phyloP scores from a whole-genome alignment of 2,329 filamentous ascomycete species.

The Phaeomoniella chlamydospora region DNA sequence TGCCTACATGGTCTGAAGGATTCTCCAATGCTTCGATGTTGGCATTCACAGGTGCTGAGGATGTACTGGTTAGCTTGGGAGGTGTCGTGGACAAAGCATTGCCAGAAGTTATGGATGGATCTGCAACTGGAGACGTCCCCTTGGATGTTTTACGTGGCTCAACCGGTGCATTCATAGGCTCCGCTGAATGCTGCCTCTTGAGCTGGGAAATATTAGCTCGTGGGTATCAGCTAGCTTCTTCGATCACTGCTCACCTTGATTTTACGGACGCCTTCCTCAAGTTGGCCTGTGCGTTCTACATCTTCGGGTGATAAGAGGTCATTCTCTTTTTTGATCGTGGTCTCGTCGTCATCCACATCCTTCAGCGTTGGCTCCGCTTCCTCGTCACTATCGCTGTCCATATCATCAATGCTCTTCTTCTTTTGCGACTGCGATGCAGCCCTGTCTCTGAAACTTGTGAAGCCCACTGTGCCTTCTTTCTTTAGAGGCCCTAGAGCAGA shows the following conservation, averaged over 20 bases:
- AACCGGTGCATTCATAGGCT: constrained; percentile 29
- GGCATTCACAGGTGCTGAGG: neutral
- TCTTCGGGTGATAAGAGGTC: constrained; percentile 44
- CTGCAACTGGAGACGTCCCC: constrained; percentile 18
- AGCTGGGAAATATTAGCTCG: constrained; percentile 28
- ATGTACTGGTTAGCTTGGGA: constrained; percentile 10
- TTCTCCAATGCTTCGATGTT: neutral
- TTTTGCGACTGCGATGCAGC: constrained; percentile 43
- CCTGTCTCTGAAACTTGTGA: constrained; percentile 71
- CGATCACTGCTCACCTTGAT: constrained; percentile 40
- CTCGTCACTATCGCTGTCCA: constrained; percentile 62
- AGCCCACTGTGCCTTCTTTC: constrained; percentile 75
- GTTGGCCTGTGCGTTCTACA: constrained; percentile 42
- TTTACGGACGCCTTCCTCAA: constrained; percentile 49
- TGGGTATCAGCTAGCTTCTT: constrained; percentile 11
- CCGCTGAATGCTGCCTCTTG: constrained; percentile 51
- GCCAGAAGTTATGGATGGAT: constrained; percentile 1
- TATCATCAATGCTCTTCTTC: constrained; percentile 40
- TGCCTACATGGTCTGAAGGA: constrained; percentile 17
- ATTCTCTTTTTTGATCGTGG: constrained; percentile 33
- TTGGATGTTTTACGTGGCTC: constrained; percentile 25
- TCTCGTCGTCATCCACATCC: constrained; percentile 46
- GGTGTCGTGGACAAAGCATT: constrained; percentile 20
- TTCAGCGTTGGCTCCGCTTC: constrained; percentile 40
- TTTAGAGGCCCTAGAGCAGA: constrained; percentile 73